A percentile compares a stretch with the other conserved stretches of the same genome.
These are phyloP conservation scores for Leccinum obscurum DNA, from an alignment of 768 basidiomycete species.

Conservation along the genomic window DNA sequence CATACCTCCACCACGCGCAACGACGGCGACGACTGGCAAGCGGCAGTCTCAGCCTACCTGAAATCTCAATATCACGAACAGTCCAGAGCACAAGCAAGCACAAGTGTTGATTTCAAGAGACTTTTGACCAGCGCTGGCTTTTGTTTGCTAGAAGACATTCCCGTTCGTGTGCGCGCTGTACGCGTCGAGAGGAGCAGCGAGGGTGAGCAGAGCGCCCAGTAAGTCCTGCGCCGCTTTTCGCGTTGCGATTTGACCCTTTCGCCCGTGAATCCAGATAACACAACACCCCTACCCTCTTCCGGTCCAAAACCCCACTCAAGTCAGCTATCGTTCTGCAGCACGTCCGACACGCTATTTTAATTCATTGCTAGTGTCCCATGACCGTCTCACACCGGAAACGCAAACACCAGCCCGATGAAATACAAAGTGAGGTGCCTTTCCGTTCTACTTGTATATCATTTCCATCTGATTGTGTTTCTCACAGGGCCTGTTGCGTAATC, in stretches of 20 bases:
- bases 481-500: conserved; percentile 31
- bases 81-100: background rate
- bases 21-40: conserved; percentile 11
- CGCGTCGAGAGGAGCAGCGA: background rate
- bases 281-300: conserved; percentile 1
- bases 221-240: background rate
- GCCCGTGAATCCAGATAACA: background rate
- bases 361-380: conserved; percentile 36
- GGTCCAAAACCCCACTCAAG: background rate
- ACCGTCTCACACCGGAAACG: conserved; percentile 69
- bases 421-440: conserved; percentile 48
- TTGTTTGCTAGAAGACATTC: background rate
- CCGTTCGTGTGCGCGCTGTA: background rate
- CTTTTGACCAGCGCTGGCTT: background rate
- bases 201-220: conserved; percentile 1
- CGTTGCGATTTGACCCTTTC: background rate
- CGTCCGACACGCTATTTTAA: background rate
- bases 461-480: conserved; percentile 24
- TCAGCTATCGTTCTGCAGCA: background rate
- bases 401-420: conserved; percentile 63
- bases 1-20: conserved; percentile 6
- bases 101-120: background rate
- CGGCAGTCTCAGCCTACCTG: background rate
- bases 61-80: background rate
- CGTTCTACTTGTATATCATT: background rate